Evolutionary conservation across 352 stramenopile species (phyloP), one percentile per base, ranked within the genome.

Genomic region (Phytophthora capsici): DNA sequence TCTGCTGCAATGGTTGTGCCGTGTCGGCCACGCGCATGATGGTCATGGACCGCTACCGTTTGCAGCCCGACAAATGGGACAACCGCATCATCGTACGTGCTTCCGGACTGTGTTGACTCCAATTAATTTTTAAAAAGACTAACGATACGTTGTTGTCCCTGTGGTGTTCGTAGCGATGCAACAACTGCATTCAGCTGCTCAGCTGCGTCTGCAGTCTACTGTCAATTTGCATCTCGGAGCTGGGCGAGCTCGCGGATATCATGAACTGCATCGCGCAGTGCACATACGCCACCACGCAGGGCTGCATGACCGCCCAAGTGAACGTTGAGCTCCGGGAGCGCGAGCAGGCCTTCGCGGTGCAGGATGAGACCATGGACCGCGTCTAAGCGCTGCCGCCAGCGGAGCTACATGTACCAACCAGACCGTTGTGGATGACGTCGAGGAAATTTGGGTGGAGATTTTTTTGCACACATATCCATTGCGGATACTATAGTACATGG

Each of bases 301-400:
- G 93, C 53, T 98, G 93, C 68, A 98, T 98, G 95, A 97, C 93
- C 56, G 93, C 93, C 1, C 90, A 98, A 80, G 80, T 95, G 28
- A 94, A 98, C 54, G 74, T 95, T 45, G 94, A 98, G 79, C 88
- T 98, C 32, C 84, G 95, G n/a, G 77, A 88, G 52, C 89, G 90
- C 48, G 88, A 96, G 56, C 70, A 82, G 43, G 43, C 34, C 30
- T 82, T 81, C 28, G 74, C 67, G 43, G 58, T 71, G 13, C 55
- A 57, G 19, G 68, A 92, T 60, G 69, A 91, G 52, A 69, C 66
- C 51, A 94, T 94, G 74, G 83, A 91, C 26, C 86, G 86, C 19
- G 80, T 88, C 20, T 89, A 63, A 78, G 50, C 12, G 22, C 23
- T 9, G 25, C 28, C 20, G 41, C 32, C 45, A 23, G 9, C 17